Evolutionary conservation across 1,284 basidiomycete genomes (phyloP).

Genomic region (Coriolopsis trogii): DNA sequence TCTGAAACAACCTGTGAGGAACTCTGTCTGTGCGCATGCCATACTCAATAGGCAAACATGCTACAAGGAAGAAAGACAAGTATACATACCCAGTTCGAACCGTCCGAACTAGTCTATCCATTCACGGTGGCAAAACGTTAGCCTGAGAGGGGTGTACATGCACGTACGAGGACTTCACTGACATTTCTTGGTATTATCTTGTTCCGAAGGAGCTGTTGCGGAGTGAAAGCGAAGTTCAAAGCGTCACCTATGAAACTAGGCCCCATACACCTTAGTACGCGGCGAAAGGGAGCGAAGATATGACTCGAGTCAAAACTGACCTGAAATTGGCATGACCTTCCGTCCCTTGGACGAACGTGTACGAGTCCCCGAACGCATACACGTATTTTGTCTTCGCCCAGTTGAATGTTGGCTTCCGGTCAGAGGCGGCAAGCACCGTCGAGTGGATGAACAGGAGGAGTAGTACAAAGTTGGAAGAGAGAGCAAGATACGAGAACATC

Average conservation of each 20-base stretch:
- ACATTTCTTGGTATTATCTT: slow-evolving; percentile 52
- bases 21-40: slow-evolving; percentile 44
- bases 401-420: slow-evolving; percentile 33
- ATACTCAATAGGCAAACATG: neutral
- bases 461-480: neutral
- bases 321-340: slow-evolving; percentile 51
- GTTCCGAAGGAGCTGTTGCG: slow-evolving; percentile 43
- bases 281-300: neutral
- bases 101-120: slow-evolving; percentile 53
- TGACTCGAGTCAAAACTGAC: slow-evolving; percentile 26
- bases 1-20: slow-evolving; percentile 51
- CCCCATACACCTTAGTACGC: no score
- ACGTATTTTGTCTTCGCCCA: slow-evolving; percentile 46
- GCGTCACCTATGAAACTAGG: slow-evolving; percentile 55
- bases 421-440: no score
- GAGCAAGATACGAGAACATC: no score
- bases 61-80: neutral
- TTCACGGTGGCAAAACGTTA: neutral
- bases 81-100: slow-evolving; percentile 50
- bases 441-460: neutral
- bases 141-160: neutral
- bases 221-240: slow-evolving; percentile 45
- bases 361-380: slow-evolving; percentile 58
- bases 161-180: no score
- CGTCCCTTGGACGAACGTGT: slow-evolving; percentile 57